Evolutionary conservation across 2,329 filamentous ascomycete genomes (phyloP).

Genomic region (Alternaria longipes): DNA sequence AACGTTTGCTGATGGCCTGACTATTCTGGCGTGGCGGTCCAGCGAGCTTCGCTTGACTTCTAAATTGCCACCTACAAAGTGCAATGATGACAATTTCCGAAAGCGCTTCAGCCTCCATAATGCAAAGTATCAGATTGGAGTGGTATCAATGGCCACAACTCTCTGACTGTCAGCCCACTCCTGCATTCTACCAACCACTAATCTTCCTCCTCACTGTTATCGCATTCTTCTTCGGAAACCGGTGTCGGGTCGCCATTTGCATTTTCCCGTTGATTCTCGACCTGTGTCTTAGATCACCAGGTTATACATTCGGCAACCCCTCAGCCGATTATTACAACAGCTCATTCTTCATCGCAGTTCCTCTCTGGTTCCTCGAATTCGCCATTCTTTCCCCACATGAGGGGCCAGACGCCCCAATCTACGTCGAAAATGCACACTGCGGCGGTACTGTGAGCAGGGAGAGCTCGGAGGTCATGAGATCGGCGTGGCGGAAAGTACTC

Average conservation of each 20-base stretch:
- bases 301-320: constrained; percentile 12
- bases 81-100: neutral
- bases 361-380: constrained; percentile 19
- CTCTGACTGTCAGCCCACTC: neutral
- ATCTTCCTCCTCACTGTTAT: neutral
- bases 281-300: constrained; percentile 1
- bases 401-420: constrained; percentile 5
- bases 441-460: neutral
- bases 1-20: neutral
- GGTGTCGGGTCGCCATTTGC: neutral
- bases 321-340: constrained; percentile 17
- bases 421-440: neutral
- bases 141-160: neutral
- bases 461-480: too few species aligned
- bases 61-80: neutral
- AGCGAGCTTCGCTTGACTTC: neutral
- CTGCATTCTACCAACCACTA: neutral
- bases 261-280: neutral
- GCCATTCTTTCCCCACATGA: constrained; percentile 6
- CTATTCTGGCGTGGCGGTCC: neutral
- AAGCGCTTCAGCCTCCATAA: neutral
- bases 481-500: neutral
- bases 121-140: neutral
- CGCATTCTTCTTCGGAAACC: neutral
- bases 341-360: constrained; percentile 9